Percentiles rank a stretch among this genome's conserved stretches.
phyloP scores from a whole-genome alignment of 768 basidiomycete genomes.

The Tylopilus sp. region DNA sequence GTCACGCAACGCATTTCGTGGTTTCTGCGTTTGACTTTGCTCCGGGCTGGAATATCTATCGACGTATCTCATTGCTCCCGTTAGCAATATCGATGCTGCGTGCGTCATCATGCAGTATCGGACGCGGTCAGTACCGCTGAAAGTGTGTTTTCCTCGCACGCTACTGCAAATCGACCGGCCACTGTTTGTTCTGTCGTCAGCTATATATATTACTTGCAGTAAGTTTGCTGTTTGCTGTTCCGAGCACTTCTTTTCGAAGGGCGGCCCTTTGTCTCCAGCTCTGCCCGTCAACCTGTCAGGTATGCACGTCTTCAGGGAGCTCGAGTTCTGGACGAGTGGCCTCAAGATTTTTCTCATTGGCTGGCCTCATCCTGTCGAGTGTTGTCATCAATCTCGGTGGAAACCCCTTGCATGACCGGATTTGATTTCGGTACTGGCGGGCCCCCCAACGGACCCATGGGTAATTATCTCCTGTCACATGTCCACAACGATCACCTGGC shows the following conservation, averaged over 20 bases:
- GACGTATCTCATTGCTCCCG: constrained; percentile 65
- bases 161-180: neutral
- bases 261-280: neutral
- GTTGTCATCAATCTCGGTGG: constrained; percentile 62
- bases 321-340: constrained; percentile 73
- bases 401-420: constrained; percentile 32
- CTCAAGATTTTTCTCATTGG: constrained; percentile 55
- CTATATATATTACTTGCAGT: neutral
- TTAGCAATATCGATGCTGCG: constrained; percentile 64
- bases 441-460: constrained; percentile 54
- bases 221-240: neutral
- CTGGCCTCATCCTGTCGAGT: neutral
- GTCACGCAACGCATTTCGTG: constrained; percentile 66
- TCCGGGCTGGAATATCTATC: constrained; percentile 47
- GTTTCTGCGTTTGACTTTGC: constrained; percentile 70
- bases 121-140: constrained; percentile 2
- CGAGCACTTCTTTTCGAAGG: neutral
- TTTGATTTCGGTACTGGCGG: neutral
- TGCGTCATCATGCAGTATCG: constrained; percentile 5
- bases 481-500: constrained; percentile 41
- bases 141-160: neutral
- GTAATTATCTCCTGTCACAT: constrained; percentile 44
- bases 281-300: constrained; percentile 51
- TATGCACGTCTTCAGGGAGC: constrained; percentile 66
- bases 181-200: neutral